Evolutionary conservation across 768 basidiomycete species (phyloP).

Genomic region (Atractiella rhizophila): DNA sequence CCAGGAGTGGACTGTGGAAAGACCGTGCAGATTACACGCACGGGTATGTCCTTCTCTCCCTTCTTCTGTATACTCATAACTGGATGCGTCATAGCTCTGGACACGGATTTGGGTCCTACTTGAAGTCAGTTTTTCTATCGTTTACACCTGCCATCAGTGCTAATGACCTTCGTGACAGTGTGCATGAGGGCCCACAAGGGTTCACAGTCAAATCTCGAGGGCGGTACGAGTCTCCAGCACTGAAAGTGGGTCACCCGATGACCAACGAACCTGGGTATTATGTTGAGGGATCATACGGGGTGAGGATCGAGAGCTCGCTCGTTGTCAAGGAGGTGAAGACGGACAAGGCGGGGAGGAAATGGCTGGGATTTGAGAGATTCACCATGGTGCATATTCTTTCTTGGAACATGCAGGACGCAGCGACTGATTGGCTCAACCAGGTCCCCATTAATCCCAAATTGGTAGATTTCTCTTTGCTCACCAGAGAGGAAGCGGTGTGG

Average conservation of each 20-base stretch:
- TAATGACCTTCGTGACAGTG: no score
- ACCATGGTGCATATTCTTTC: constrained; percentile 25
- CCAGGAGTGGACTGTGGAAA: no score
- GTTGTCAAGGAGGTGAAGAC: constrained; percentile 41
- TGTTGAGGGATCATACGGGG: constrained; percentile 62
- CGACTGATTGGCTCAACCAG: constrained; percentile 22
- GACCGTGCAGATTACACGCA: constrained; percentile 4
- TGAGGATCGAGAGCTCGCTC: constrained; percentile 73
- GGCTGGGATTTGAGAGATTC: constrained; percentile 75
- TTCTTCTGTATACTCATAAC: no score
- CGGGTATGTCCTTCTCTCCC: constrained; percentile 1
- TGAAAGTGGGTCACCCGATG: constrained; percentile 65
- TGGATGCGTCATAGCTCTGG: no score
- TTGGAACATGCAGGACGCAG: no score
- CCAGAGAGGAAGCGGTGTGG: constrained; percentile 68
- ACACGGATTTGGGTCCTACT: no score
- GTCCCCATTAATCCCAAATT: constrained; percentile 81
- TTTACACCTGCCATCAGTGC: no score
- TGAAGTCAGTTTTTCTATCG: no score
- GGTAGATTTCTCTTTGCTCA: constrained; percentile 59
- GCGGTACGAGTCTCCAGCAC: constrained; percentile 26
- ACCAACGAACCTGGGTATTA: constrained; percentile 45
- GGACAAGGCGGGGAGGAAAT: constrained; percentile 37
- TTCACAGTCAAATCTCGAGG: constrained; percentile 33
- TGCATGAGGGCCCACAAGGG: constrained; percentile 34